phyloP scores from a whole-genome alignment of 2,329 filamentous ascomycete species.

The Colletotrichum trifolii region DNA sequence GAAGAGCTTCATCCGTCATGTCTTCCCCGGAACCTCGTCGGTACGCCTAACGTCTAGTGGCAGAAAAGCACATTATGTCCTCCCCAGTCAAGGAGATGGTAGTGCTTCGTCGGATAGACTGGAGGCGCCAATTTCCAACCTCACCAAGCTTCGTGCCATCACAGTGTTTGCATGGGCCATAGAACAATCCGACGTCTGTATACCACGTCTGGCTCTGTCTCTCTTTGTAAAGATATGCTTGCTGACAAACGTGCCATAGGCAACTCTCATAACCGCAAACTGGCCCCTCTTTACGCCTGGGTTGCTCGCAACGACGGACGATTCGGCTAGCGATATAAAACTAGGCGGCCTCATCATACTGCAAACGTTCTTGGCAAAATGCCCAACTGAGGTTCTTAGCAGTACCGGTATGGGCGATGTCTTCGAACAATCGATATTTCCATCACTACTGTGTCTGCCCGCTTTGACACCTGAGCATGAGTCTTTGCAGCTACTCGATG shows the following conservation, averaged over 20 bases:
- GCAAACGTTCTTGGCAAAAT: conserved; percentile 63
- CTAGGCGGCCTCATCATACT: conserved; percentile 67
- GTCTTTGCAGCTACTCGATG: conserved; percentile 70
- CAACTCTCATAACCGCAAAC: conserved; percentile 58
- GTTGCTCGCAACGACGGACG: conserved; percentile 76
- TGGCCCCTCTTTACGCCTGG: conserved; percentile 79
- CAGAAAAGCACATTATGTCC: conserved; percentile 60
- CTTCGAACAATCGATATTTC: conserved; percentile 76
- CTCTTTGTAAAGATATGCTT: background rate
- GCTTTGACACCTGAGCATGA: conserved; percentile 79
- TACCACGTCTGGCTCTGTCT: too few relatives aligned
- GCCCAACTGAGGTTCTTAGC: conserved; percentile 63
- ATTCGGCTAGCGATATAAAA: conserved; percentile 65
- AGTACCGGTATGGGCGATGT: conserved; percentile 74
- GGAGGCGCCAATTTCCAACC: too few relatives aligned
- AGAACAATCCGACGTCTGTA: conserved; percentile 57
- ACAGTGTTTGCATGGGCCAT: conserved; percentile 71
- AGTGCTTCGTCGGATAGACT: too few relatives aligned
- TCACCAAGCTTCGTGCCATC: conserved; percentile 10
- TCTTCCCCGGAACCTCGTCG: conserved; percentile 71
- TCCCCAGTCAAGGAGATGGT: too few relatives aligned
- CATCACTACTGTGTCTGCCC: conserved; percentile 81
- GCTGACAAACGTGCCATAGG: conserved; percentile 43
- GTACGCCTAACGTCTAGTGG: conserved; percentile 66
- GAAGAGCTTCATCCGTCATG: conserved; percentile 70